Evolutionary conservation across 169 alveolate genomes (phyloP), one percentile per base, ranked within the genome.

Genomic region (Cryptosporidium parvum): DNA sequence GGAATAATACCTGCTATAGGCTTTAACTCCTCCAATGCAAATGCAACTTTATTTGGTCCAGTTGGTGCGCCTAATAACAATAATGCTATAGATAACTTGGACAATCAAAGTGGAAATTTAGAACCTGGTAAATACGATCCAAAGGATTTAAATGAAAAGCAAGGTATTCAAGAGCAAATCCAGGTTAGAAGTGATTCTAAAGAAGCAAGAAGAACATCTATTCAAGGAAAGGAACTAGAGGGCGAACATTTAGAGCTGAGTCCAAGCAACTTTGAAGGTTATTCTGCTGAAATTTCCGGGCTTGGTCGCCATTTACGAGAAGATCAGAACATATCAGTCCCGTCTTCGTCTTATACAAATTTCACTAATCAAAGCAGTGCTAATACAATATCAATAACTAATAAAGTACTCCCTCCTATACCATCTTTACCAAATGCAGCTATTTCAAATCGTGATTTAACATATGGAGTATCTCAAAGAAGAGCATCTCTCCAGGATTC

Each of bases 351-450:
- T n/a, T 35, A 65, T 29, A 65, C 72, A n/a, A 26, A 29, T 16
- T 31, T 26, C 14, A 33, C 72, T 3, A 65, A 33, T 10, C 72
- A 31, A 26, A n/a, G 67, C 35, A 56, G 67, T 56, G 12, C 37
- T 37, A 69, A 69, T 14, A 52, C 29, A 4, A 59, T 48, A n/a
- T 29, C 67, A 45, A 29, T 18, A 29, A 29, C 59, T 35, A 52
- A 29, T 16, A 56, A 48, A 5, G 29, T 23, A 59, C 85, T 56
- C 48, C 85, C 85, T 51, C 68, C 70, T 8, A 56, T 73, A 73
- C 86, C 86, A 56, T 37, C 86, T 31, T 42, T 56, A 4, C 70
- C 86, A 4, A 56, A 56, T 59, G 68, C 86, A 26, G 56, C 68
- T 0, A 73, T 73, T 33, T 73, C 56, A 29, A 37, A 39, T 56